Evolutionary conservation across 805 yeast genomes (phyloP), one percentile per base, ranked within the genome.

Genomic region (Suhomyces prunicola): DNA sequence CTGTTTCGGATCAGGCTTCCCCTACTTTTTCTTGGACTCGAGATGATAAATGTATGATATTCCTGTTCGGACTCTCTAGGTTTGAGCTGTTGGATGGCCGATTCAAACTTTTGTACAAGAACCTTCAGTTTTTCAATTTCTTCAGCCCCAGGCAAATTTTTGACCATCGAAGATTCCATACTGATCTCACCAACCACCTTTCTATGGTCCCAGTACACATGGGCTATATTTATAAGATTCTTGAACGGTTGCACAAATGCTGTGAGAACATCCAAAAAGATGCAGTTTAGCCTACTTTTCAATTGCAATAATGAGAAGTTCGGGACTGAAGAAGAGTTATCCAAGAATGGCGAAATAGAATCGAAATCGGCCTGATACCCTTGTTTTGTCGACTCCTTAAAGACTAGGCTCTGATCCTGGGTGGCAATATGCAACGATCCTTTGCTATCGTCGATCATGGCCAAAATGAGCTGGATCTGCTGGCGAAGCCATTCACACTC

Each of bases 401-500:
- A 70, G 1, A 73, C 70, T 12, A 75, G 54, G 4, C 76, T 76
- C 46, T 72, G 58, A 47, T 65, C 60, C 49, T 63, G 48, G 4
- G 60, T 48, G 6, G 55, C 35, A 13, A 72, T 55, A 33, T 54
- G 50, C 24, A 59, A 62, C 1, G 61, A 68, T 1, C 79, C 79
- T 12, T 57, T 57, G 31, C 53, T 55, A 51, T 75, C 80, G 54
- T 71, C 64, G 7, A 73, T 60, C 72, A 75, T 72, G 3, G 75
- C 72, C 23, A 74, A 59, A 5, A 75, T 73, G 8, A 74, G 61
- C 41, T 70, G 62, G 35, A 74, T 69, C 54, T 75, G 78, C 56
- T 75, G 78, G 51, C 79, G 57, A 52, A 75, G 63, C 79, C 79
- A 75, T 50, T 74, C 78, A 59, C 78, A 74, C 53, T 75, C 80